Evolutionary conservation across 176 grass and related monocot genomes (phyloP).

Genomic region (Cenchrus fungigraminus): DNA sequence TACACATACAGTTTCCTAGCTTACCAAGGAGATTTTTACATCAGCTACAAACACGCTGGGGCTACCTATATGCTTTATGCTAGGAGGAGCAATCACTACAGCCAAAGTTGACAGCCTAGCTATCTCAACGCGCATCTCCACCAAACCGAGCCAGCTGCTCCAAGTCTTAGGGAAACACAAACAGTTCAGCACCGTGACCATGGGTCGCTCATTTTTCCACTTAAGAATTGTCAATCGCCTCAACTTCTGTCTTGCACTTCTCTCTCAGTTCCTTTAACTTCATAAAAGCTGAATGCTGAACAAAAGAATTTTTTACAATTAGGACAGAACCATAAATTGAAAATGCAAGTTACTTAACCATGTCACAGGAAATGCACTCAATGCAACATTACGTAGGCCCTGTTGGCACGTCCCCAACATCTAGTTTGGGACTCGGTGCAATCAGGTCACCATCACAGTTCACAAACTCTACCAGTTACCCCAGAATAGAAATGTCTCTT

Average conservation of each 20-base stretch:
- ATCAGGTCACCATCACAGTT: neutral
- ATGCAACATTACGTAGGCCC: neutral
- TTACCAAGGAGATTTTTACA: constrained; percentile 49
- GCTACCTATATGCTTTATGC: neutral
- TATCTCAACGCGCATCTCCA: constrained; percentile 32
- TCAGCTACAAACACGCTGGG: constrained; percentile 33
- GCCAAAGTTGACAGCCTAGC: constrained; percentile 13
- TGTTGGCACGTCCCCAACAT: too few relatives aligned
- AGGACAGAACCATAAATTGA: constrained; percentile 14
- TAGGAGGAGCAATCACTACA: constrained; percentile 27
- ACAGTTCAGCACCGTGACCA: constrained; percentile 26
- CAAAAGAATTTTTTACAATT: constrained; percentile 20
- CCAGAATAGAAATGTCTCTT: neutral
- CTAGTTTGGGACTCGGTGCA: too few relatives aligned
- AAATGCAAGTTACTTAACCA: neutral
- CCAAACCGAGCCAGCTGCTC: constrained; percentile 21
- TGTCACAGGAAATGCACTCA: neutral
- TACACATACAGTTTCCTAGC: constrained; percentile 18
- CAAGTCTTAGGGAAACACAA: constrained; percentile 10
- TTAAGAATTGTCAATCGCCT: constrained; percentile 35
- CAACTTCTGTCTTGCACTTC: constrained; percentile 77
- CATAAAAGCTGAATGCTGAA: constrained; percentile 76
- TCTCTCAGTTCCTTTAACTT: constrained; percentile 79
- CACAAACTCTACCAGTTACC: neutral
- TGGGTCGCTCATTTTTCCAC: constrained; percentile 21